These are phyloP conservation scores for Talaromyces sp. DNA, from an alignment of 2,329 filamentous ascomycete species.

Conservation along the genomic window DNA sequence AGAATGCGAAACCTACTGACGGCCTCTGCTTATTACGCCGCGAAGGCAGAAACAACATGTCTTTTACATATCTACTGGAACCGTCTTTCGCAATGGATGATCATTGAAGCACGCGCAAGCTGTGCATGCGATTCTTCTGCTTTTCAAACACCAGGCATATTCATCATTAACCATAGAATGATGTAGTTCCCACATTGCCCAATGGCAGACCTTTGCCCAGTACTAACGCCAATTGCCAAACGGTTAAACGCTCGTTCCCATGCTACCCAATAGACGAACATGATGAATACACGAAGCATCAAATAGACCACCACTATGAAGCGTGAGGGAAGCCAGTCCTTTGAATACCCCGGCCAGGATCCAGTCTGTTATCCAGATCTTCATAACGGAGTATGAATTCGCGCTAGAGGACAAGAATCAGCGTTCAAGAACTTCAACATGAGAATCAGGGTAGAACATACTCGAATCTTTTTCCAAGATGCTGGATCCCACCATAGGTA, in stretches of 20 bases:
- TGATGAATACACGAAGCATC: slow-evolving; percentile 13
- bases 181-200: slow-evolving; percentile 12
- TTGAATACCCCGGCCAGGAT: slow-evolving; percentile 33
- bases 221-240: slow-evolving; percentile 11
- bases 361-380: slow-evolving; percentile 45
- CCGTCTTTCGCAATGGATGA: not conserved
- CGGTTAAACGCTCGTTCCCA: slow-evolving; percentile 12
- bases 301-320: slow-evolving; percentile 25
- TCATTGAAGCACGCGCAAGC: not conserved
- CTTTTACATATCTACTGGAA: not conserved
- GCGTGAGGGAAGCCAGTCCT: slow-evolving; percentile 33
- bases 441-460: slow-evolving; percentile 24
- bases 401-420: slow-evolving; percentile 27
- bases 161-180: slow-evolving; percentile 10
- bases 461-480: slow-evolving; percentile 47
- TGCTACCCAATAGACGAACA: slow-evolving; percentile 14
- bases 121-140: slow-evolving; percentile 1
- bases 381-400: slow-evolving; percentile 48
- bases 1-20: not conserved
- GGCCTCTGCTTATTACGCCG: not conserved
- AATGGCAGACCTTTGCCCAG: slow-evolving; percentile 11
- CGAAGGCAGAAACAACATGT: not conserved
- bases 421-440: not conserved
- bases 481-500: slow-evolving; percentile 48
- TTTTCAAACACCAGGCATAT: slow-evolving; percentile 4